Evolutionary conservation across 2,329 filamentous ascomycete species (phyloP), one percentile per base, ranked within the genome.

Genomic region (Aspergillus awamori): DNA sequence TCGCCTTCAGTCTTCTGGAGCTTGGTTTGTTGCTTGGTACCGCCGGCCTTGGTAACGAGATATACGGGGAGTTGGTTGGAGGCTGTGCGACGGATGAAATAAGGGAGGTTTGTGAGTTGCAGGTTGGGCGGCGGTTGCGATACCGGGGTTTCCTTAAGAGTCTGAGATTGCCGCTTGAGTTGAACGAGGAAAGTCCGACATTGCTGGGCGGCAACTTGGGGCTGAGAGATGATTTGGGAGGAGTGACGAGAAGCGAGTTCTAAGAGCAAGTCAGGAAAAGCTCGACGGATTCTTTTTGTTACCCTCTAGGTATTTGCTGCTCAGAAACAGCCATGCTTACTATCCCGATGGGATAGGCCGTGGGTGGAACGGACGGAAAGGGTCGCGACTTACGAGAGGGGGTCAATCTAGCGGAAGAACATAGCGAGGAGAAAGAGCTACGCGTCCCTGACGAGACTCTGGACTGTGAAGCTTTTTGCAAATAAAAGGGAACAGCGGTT

Each of bases 1-100:
- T 96, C 85, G 15, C 95, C 95, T 60, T 92, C 87, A 53, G 94
- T 84, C 77, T 91, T 93, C 75, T 92, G 90, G 59, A 99, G 79
- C 59, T 86, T 77, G 5, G 94, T 96, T 70, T 90, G 78, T 69
- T 87, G 86, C 72, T 88, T 83, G 66, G 91, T 95, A 13, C 92
- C 91, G 56, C 92, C 92, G 11, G 87, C 83, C 80, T 91, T 93
- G 65, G 79, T 81, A 66, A 87, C 82, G 15, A 87, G 82, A 79
- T 98, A 99, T 48, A 98, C 85, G 24, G 92, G 87, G 2, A 95
- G 80, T 66, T 92, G 87, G 52, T 87, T 85, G 39, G 86, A 88
- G 1, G 82, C 79, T 3, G 92, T 94, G 63, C 92, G 89, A 55
- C 82, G 82, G 65, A 98, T 84, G 69, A 88, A 84, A 81, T 93